Base-by-base conservation (phyloP, 2,329 filamentous ascomycete genomes). In the Hypoxylon sp. region DNA sequence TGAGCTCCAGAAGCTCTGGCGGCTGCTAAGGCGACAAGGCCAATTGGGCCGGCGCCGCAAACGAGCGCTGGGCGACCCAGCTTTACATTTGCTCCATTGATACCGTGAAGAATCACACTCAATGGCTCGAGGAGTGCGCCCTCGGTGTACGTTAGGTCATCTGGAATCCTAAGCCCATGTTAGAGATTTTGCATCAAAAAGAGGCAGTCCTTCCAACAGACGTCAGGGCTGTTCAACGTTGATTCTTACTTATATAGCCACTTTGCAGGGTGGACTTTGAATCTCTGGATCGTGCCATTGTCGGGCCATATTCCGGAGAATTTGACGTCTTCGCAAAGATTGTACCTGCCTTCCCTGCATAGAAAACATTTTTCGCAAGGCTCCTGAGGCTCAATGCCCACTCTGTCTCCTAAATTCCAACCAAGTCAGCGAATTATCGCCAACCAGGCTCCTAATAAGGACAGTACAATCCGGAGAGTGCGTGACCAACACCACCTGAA, bases 351-450 rank as follows among this genome's bases (percentile, higher is more conserved):
- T 25, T 84, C 83, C 53, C 78, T 77, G 74, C 89, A 91, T 17
- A 88, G 81, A 72, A 86, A 89, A 74, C 89, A 91, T 34, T 80
- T 76, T 10, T 82, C 83, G 73, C 90, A 92, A 0, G 90, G 87
- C 0, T 90, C 86, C 19, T 89, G 88, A 0, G 89, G 89, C 72
- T 92, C 90, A 14, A 92, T 79, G 2, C 90, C 89, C 9, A 92
- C 89, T 56, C 88, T 81, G 73, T 92, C 90, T 10, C 89, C 88
- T 80, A 43, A 34, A 50, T 30, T 49, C 17, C 28, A 30, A 1
- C 9, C 5, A 38, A 45, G 55, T 55, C n/a, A 63, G 45, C 23
- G 5, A 55, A n/a, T 58, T 30, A 46, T 2, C 48, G 28, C 14
- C 25, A 14, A n/a, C 62, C 30, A 50, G 46, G 43, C 10, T 14